These are phyloP conservation scores for Phytopythium helicoides DNA, from an alignment of 352 stramenopile species.

Conservation along the genomic window DNA sequence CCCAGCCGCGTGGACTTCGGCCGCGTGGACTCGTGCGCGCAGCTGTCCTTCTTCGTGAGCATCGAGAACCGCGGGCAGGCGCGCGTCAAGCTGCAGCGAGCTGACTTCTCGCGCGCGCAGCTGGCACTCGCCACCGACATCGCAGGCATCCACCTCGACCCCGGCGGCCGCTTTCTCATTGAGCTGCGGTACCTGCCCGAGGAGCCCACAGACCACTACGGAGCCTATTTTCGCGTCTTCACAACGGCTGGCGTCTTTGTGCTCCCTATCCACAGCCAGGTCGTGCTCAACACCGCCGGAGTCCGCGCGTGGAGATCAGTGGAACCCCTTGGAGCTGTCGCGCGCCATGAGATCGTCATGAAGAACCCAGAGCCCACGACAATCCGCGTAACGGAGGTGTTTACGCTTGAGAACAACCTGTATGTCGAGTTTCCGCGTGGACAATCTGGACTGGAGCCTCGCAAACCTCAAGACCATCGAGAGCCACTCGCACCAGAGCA, in stretches of 20 bases:
- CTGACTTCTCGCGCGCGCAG: slow-evolving; percentile 40
- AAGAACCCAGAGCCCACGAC: slow-evolving; percentile 35
- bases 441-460: background rate
- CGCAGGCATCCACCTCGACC: slow-evolving; percentile 29
- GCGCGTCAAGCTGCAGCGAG: slow-evolving; percentile 29
- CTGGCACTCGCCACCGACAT: slow-evolving; percentile 41
- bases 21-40: slow-evolving; percentile 32
- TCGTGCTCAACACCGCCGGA: slow-evolving; percentile 27
- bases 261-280: slow-evolving; percentile 30
- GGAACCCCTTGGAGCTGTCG: slow-evolving; percentile 27
- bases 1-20: slow-evolving; percentile 33
- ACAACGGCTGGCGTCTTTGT: slow-evolving; percentile 50
- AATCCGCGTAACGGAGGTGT: slow-evolving; percentile 51
- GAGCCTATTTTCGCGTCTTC: slow-evolving; percentile 31
- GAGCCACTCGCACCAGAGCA: slow-evolving; percentile 2
- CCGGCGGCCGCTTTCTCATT: slow-evolving; percentile 28
- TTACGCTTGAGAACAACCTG: slow-evolving; percentile 33
- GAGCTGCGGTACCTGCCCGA: slow-evolving; percentile 36
- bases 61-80: slow-evolving; percentile 33
- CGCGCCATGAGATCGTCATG: slow-evolving; percentile 34
- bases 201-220: slow-evolving; percentile 14
- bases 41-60: slow-evolving; percentile 23
- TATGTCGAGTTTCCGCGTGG: slow-evolving; percentile 14
- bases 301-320: slow-evolving; percentile 22
- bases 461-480: background rate